Evolutionary conservation across 2,329 filamentous ascomycete species (phyloP).

Genomic region (Botrytis hyacinthi): DNA sequence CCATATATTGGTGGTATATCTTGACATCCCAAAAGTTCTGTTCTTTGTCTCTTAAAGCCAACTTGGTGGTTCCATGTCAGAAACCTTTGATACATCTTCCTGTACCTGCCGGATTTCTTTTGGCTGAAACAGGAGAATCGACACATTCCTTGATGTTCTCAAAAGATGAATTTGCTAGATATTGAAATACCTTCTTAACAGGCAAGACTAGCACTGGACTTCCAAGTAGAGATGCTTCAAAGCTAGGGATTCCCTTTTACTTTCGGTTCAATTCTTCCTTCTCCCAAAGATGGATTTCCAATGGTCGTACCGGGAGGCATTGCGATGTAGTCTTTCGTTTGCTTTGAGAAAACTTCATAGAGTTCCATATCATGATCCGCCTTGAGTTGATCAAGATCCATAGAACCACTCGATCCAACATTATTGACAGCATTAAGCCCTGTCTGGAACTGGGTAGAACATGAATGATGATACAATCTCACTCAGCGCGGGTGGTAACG

Average conservation of each 20-base stretch:
- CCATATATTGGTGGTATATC: background rate
- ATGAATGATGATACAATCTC: slow-evolving; percentile 8
- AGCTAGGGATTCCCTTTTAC: no score
- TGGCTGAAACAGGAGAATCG: background rate
- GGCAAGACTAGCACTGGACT: background rate
- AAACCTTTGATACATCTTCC: background rate
- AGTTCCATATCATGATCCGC: background rate
- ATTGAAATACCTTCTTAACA: background rate
- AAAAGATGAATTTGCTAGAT: background rate
- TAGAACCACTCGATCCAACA: background rate
- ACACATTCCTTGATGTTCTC: background rate
- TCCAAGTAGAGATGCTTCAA: background rate
- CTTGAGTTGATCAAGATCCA: background rate
- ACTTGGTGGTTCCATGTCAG: background rate
- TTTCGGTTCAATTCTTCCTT: no score
- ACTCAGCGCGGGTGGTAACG: background rate
- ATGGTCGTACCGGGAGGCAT: background rate
- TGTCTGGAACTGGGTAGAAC: background rate
- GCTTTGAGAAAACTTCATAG: background rate
- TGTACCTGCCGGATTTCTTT: background rate
- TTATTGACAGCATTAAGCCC: background rate
- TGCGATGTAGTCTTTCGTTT: background rate
- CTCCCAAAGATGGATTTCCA: background rate
- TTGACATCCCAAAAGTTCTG: background rate
- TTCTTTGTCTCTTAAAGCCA: background rate